These are phyloP conservation scores for Phaeoacremonium minimum DNA, from an alignment of 2,329 filamentous ascomycete genomes.

Conservation along the genomic window DNA sequence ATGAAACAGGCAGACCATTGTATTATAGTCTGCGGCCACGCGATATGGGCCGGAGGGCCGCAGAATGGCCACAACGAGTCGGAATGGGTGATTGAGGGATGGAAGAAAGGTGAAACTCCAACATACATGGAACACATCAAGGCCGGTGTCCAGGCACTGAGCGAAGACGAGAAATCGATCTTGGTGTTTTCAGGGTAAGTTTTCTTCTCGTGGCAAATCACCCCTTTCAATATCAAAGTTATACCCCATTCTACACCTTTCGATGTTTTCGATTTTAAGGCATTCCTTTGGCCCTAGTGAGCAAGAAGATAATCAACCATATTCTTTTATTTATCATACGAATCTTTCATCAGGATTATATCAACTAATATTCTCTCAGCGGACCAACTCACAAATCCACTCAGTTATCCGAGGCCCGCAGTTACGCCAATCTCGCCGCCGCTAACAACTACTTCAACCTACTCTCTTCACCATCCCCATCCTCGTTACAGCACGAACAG, in stretches of 20 bases:
- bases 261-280: constrained; percentile 5
- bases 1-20: constrained; percentile 44
- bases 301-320: too few relatives aligned
- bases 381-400: constrained; percentile 59
- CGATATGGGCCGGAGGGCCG: constrained; percentile 64
- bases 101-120: constrained; percentile 72
- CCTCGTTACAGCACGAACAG: background rate
- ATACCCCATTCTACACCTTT: background rate
- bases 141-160: constrained; percentile 53
- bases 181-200: constrained; percentile 70
- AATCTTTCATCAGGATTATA: background rate
- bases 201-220: too few relatives aligned
- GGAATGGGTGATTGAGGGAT: constrained; percentile 71
- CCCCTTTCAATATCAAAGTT: background rate
- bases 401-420: constrained; percentile 53
- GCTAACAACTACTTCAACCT: constrained; percentile 42
- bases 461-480: constrained; percentile 13
- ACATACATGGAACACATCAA: constrained; percentile 77
- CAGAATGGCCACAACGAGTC: constrained; percentile 46
- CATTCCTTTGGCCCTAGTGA: too few relatives aligned
- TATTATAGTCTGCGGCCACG: constrained; percentile 81
- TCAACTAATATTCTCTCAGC: constrained; percentile 29
- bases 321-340: background rate
- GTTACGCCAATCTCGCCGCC: constrained; percentile 52
- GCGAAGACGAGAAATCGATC: constrained; percentile 38